Percentiles rank a stretch among this genome's conserved stretches.
Evolutionary conservation across 2,329 filamentous ascomycete species (phyloP).

Genomic region (Aspergillus texensis): DNA sequence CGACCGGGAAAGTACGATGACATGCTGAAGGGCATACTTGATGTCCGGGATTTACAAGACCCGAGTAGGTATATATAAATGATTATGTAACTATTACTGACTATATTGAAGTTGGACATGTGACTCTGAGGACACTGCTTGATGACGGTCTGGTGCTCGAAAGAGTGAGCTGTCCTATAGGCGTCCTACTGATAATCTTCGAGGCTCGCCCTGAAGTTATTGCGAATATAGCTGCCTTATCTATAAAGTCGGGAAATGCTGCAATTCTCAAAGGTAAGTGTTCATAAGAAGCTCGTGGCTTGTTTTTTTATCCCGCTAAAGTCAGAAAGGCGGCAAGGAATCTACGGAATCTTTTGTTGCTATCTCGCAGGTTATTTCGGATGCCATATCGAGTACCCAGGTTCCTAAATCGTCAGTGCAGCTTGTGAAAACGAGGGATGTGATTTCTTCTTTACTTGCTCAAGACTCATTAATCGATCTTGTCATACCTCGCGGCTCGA

Average conservation of each 20-base stretch:
- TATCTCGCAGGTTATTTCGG: slow-evolving; percentile 82
- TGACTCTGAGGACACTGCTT: slow-evolving; percentile 79
- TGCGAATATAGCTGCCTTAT: slow-evolving; percentile 93
- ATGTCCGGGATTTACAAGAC: slow-evolving; percentile 82
- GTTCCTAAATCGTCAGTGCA: slow-evolving; percentile 89
- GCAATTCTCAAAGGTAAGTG: slow-evolving; percentile 82
- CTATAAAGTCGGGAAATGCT: slow-evolving; percentile 95
- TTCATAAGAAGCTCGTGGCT: background rate
- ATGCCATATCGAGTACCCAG: slow-evolving; percentile 69
- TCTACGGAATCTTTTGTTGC: slow-evolving; percentile 92
- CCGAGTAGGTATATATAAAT: slow-evolving; percentile 64
- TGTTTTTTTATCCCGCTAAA: slow-evolving; percentile 9
- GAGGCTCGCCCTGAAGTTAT: slow-evolving; percentile 97
- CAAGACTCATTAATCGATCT: slow-evolving; percentile 90
- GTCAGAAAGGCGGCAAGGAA: slow-evolving; percentile 75
- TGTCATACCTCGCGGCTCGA: slow-evolving; percentile 88
- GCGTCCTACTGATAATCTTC: slow-evolving; percentile 97
- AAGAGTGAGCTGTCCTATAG: slow-evolving; percentile 89
- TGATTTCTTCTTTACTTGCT: slow-evolving; percentile 81
- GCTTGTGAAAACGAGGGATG: slow-evolving; percentile 90
- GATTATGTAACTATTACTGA: slow-evolving; percentile 15
- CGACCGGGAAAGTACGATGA: slow-evolving; percentile 93
- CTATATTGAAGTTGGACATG: slow-evolving; percentile 68
- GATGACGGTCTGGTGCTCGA: slow-evolving; percentile 86
- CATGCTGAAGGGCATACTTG: slow-evolving; percentile 92